Base-by-base conservation (phyloP, 352 stramenopile genomes). In the Phytophthora brassicae region DNA sequence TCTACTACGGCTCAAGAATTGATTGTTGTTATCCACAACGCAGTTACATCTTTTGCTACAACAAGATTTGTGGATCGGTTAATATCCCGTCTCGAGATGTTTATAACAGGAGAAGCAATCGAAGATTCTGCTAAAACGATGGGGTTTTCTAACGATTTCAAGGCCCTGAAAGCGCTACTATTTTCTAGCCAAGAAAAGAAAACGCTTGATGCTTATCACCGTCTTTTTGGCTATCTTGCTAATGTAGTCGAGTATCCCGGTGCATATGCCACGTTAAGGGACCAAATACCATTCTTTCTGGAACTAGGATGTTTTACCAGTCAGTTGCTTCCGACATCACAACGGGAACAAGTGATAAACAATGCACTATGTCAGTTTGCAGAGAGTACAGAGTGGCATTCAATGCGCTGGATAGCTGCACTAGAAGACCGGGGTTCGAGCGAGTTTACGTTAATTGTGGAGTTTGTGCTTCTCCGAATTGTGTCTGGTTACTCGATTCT, bases 391-490 rank as follows among this genome's bases (percentile, higher is more conserved):
- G 4, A 16, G 11, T 66, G 56, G 64, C 49, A 63, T 54, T 76
- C 68, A 8, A 63, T 76, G 64, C 46, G 64, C 17, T 76, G 68
- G 68, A 57, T 76, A 49, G 23, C 43, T 31, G 23, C 36, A 45
- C 31, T 50, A 23, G 44, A 29, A 6, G 51, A 64, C 19, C 31
- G 42, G 14, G 47, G 36, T 0, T 72, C 51, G 28, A 60, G 43
- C 24, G 68, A 74, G 23, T 42, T 56, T 20, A 62, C 45, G 22
- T 29, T 67, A 23, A 52, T 64, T n/a, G 28, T 67, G 8, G 58
- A 64, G 17, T 75, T 72, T 52, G 42, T 75, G 4, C 47, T 72
- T 36, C 52, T 69, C 4, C 51, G 64, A 50, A 57, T 75, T 24
- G 26, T 72, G 16, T 65, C 50, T 20, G 63, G 67, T 4, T 55